Conservation (phyloP, 805 yeast species). For the Cyberlindnera galapagoensis region DNA sequence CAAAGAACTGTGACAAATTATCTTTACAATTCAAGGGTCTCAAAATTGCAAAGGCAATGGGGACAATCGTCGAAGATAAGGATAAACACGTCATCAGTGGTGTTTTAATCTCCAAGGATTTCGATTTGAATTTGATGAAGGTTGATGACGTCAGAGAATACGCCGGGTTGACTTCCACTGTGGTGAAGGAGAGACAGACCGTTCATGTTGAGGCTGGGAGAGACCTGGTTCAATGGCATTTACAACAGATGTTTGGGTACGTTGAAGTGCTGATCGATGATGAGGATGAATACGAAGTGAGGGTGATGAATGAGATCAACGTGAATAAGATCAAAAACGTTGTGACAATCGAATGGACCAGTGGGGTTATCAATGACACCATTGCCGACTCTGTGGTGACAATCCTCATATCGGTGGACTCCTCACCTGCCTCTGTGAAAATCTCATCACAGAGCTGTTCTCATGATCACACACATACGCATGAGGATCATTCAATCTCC, state of each 20-base stretch:
- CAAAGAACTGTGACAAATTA: constrained; percentile 81
- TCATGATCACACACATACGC: constrained; percentile 30
- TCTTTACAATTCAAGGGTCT: constrained; percentile 73
- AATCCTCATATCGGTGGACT: constrained; percentile 83
- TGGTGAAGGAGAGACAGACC: constrained; percentile 75
- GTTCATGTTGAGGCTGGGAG: constrained; percentile 75
- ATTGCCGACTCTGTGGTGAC: constrained; percentile 93
- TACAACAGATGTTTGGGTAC: constrained; percentile 92
- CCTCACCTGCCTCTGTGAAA: constrained; percentile 93
- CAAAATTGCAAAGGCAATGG: constrained; percentile 74
- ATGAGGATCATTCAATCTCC: constrained; percentile 27
- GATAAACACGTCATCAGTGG: constrained; percentile 58
- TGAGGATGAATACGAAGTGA: constrained; percentile 40
- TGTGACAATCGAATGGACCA: constrained; percentile 83
- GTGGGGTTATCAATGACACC: constrained; percentile 83
- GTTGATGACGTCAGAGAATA: constrained; percentile 85
- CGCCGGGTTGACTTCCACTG: constrained; percentile 79
- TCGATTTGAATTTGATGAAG: constrained; percentile 76
- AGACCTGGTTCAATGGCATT: constrained; percentile 79
- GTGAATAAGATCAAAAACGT: constrained; percentile 41
- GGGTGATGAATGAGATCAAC: constrained; percentile 59
- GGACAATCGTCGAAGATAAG: constrained; percentile 45
- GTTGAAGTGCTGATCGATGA: constrained; percentile 59
- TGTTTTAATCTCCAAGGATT: constrained; percentile 84
- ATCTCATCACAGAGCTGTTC: constrained; percentile 57